Base-by-base conservation (phyloP, 2,329 filamentous ascomycete species). In the Alternaria sp. region DNA sequence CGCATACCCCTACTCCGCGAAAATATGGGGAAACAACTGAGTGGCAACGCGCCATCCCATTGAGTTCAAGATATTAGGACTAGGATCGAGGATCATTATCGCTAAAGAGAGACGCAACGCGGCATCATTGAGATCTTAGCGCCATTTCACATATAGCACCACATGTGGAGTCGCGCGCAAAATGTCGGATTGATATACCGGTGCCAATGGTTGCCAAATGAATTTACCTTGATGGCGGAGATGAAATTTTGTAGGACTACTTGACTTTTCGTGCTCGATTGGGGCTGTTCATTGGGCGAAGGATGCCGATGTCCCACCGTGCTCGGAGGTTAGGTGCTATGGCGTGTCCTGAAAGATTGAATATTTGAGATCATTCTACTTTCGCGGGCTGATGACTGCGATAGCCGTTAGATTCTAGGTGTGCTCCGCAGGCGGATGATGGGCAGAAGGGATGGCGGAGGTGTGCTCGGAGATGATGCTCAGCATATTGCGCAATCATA, bases 381-480 rank as follows among this genome's bases (percentile, higher is more conserved):
- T 9, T 41, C 18, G 6, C 18, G 39, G 11, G 39, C 9, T 9
- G 46, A 48, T 48, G 46, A 14, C 46, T 48, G 46, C 46, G 30
- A 48, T 48, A 48, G 46, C 12, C 30, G 46, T 48, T 48, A 18
- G 39, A 20, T 41, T 41, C 18, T 41, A 18, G 39, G 20, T 24
- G 12, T 14, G 20, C 39, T 12, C 20, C 20, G 46, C 14, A 20
- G 32, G 20, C 32, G 46, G 32, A 47, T 4, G 18, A 48, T n/a
- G 34, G 16, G 12, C 5, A 16, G 12, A 36, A 36, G 14, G 32
- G 32, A 14, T 36, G 32, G 32, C 14, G 32, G 32, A 36, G 12
- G 46, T 49, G 46, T 32, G 46, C n/a, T 18, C 32, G 46, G 46
- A 49, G 30, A 49, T 36, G 30, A 49, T 49, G 46, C 30, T 48